Conservation (phyloP, 2,329 filamentous ascomycete species). For the Neonectria faginata region DNA sequence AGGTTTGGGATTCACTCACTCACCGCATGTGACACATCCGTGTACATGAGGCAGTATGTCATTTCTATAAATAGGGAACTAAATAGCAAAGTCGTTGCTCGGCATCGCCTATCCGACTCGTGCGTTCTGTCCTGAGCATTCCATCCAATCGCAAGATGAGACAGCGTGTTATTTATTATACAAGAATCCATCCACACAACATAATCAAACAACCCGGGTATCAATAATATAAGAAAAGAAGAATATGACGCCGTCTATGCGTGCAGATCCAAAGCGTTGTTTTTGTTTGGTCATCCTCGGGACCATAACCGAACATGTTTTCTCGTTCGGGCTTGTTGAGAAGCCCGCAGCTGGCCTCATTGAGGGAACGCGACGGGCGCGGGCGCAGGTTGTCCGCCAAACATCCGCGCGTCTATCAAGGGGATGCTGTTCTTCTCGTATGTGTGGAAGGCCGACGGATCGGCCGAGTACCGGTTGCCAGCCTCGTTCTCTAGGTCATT, state of each 20-base stretch:
- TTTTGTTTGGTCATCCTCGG: conserved; percentile 8
- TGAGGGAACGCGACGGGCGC: conserved; percentile 41
- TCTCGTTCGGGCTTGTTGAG: neutral
- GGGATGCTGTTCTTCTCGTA: conserved; percentile 64
- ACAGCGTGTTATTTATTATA: conserved; percentile 29
- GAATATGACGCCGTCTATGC: conserved; percentile 41
- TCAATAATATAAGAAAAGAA: conserved; percentile 42
- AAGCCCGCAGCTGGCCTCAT: conserved; percentile 19
- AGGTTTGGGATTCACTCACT: neutral
- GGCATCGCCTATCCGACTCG: neutral
- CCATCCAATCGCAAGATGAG: conserved; percentile 10
- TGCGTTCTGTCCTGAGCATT: conserved; percentile 16
- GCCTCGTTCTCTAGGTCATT: conserved; percentile 60
- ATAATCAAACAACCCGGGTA: conserved; percentile 40
- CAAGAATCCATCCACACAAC: conserved; percentile 26
- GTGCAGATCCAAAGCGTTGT: conserved; percentile 30
- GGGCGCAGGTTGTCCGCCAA: conserved; percentile 47
- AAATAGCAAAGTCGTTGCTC: conserved; percentile 13
- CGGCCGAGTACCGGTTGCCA: conserved; percentile 57
- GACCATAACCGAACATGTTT: neutral
- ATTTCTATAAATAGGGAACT: conserved; percentile 15
- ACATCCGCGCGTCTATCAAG: conserved; percentile 59
- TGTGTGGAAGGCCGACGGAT: conserved; percentile 54
- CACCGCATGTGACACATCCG: neutral
- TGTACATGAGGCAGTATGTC: conserved; percentile 1